phyloP scores from a whole-genome alignment of 2,329 filamentous ascomycete species.

The Hirsutella minnesotensis region DNA sequence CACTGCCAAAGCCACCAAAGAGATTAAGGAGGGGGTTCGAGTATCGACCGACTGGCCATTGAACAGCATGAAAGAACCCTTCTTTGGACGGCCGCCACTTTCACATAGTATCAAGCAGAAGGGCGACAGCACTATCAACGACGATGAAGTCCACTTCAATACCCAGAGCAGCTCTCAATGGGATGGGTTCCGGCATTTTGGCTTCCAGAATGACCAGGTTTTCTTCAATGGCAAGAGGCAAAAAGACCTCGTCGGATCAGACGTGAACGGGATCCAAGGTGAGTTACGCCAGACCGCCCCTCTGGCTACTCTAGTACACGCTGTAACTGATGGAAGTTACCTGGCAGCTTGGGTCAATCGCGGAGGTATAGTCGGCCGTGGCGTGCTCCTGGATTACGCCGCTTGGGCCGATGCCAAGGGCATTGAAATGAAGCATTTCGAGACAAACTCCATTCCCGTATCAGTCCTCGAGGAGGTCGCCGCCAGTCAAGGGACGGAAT shows the following conservation, averaged over 20 bases:
- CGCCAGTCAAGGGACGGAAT: slow-evolving; percentile 26
- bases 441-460: slow-evolving; percentile 29
- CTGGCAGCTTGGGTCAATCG: slow-evolving; percentile 15
- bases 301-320: too few relatives aligned
- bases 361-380: slow-evolving; percentile 36
- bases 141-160: slow-evolving; percentile 20
- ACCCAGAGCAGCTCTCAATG: slow-evolving; percentile 27
- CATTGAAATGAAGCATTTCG: slow-evolving; percentile 25
- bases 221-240: slow-evolving; percentile 24
- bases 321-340: too few relatives aligned
- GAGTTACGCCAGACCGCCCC: too few relatives aligned
- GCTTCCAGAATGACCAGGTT: slow-evolving; percentile 22
- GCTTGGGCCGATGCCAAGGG: slow-evolving; percentile 27
- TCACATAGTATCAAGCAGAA: slow-evolving; percentile 14
- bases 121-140: too few relatives aligned
- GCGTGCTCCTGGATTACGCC: slow-evolving; percentile 40
- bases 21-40: slow-evolving; percentile 17
- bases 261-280: too few relatives aligned
- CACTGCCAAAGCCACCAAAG: slow-evolving; percentile 12
- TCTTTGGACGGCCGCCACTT: slow-evolving; percentile 18
- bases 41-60: slow-evolving; percentile 23
- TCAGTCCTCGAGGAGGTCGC: slow-evolving; percentile 30
- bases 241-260: slow-evolving; percentile 23
- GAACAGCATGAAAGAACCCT: slow-evolving; percentile 18
- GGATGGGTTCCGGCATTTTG: slow-evolving; percentile 26